A percentile compares a stretch with the other conserved stretches of the same genome.
Conservation (phyloP, 2,329 filamentous ascomycete genomes). For the Fusarium robinianum region DNA sequence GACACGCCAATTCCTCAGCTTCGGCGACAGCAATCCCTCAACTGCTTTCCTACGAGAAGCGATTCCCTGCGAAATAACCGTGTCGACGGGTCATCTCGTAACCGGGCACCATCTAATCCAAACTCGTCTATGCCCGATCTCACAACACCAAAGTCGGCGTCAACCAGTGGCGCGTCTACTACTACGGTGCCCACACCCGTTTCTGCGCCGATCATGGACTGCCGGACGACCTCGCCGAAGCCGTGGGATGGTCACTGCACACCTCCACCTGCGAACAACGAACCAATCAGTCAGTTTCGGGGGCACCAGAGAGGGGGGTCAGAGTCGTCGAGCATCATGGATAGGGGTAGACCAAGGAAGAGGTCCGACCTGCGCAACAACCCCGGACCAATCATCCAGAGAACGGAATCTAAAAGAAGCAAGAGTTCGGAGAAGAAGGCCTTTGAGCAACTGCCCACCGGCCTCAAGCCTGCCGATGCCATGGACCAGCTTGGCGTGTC, state of each 20-base stretch:
- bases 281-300: conserved; percentile 10
- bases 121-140: conserved; percentile 45
- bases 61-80: conserved; percentile 49
- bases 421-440: conserved; percentile 59
- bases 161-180: conserved; percentile 42
- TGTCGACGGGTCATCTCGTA: conserved; percentile 53
- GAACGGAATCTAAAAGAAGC: conserved; percentile 49
- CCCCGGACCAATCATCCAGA: conserved; percentile 44
- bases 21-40: conserved; percentile 47
- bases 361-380: conserved; percentile 50
- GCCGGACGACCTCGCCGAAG: conserved; percentile 47
- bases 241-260: conserved; percentile 48
- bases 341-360: conserved; percentile 64
- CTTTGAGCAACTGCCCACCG: conserved; percentile 65
- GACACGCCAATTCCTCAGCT: conserved; percentile 29
- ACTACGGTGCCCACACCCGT: conserved; percentile 54
- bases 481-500: conserved; percentile 49
- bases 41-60: conserved; percentile 52
- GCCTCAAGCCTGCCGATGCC: conserved; percentile 60
- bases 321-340: conserved; percentile 63
- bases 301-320: conserved; percentile 59
- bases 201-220: conserved; percentile 53
- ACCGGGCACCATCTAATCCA: conserved; percentile 47
- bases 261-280: conserved; percentile 31
- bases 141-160: conserved; percentile 51